phyloP scores from a whole-genome alignment of 1,284 basidiomycete species.

The Naganishia sp. region DNA sequence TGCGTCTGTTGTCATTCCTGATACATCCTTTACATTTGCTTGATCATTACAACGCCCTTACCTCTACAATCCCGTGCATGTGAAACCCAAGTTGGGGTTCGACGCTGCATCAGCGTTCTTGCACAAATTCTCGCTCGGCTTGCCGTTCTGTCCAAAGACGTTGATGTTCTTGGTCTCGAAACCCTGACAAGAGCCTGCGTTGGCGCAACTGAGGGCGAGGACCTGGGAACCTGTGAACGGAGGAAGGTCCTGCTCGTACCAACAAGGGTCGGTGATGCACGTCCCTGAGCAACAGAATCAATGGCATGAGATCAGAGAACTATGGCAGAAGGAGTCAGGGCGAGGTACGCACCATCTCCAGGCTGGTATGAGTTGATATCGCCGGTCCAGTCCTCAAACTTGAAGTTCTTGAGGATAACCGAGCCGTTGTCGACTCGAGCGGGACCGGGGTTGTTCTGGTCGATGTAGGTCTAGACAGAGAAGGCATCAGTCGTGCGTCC shows the following conservation, averaged over 20 bases:
- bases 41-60: too few species aligned
- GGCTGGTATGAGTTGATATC: conserved; percentile 49
- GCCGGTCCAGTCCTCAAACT: conserved; percentile 55
- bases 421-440: conserved; percentile 37
- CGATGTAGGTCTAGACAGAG: conserved; percentile 47
- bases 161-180: conserved; percentile 39
- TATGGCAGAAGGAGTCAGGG: too few species aligned
- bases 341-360: conserved; percentile 38
- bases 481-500: background rate
- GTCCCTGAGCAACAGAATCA: conserved; percentile 21
- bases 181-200: conserved; percentile 34
- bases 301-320: too few species aligned
- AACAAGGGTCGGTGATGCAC: conserved; percentile 47
- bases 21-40: too few species aligned
- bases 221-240: conserved; percentile 42
- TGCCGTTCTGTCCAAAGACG: conserved; percentile 36
- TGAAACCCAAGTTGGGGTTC: conserved; percentile 35
- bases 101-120: conserved; percentile 29
- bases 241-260: conserved; percentile 43
- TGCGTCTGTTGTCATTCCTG: too few species aligned
- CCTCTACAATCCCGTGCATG: conserved; percentile 16
- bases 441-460: conserved; percentile 35
- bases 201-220: conserved; percentile 45
- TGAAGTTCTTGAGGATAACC: conserved; percentile 39
- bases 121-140: conserved; percentile 30